Conservation (phyloP, 2,329 filamentous ascomycete species). For the Talaromyces islandicus region DNA sequence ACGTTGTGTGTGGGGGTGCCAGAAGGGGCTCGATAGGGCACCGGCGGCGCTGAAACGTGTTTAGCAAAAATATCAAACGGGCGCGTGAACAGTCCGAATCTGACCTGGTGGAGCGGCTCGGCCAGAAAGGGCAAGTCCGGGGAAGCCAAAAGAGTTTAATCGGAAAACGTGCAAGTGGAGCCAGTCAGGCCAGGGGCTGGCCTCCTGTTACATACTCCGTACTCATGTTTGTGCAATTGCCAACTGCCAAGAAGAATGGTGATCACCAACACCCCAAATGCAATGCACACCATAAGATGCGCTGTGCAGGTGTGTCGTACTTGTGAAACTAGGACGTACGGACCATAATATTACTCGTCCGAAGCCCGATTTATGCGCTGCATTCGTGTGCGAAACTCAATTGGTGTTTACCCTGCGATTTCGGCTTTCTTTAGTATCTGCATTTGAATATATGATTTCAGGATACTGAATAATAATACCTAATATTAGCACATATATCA, state of each 20-base stretch:
- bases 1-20: background rate
- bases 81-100: conserved; percentile 10
- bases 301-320: background rate
- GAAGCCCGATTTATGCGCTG: background rate
- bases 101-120: conserved; percentile 6
- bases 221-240: no score
- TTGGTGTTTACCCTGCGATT: background rate
- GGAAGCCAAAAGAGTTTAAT: conserved; percentile 5
- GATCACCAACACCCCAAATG: background rate
- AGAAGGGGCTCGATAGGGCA: background rate
- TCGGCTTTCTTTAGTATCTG: no score
- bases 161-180: background rate
- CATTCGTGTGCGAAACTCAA: background rate
- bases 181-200: background rate
- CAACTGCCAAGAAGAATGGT: background rate
- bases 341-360: background rate
- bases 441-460: background rate
- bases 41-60: conserved; percentile 10
- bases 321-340: background rate
- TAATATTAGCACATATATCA: no score
- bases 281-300: background rate
- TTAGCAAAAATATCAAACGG: background rate
- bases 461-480: background rate
- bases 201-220: no score
- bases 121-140: conserved; percentile 18